Conservation (phyloP, 805 yeast genomes). For the Blastobotrys americana region DNA sequence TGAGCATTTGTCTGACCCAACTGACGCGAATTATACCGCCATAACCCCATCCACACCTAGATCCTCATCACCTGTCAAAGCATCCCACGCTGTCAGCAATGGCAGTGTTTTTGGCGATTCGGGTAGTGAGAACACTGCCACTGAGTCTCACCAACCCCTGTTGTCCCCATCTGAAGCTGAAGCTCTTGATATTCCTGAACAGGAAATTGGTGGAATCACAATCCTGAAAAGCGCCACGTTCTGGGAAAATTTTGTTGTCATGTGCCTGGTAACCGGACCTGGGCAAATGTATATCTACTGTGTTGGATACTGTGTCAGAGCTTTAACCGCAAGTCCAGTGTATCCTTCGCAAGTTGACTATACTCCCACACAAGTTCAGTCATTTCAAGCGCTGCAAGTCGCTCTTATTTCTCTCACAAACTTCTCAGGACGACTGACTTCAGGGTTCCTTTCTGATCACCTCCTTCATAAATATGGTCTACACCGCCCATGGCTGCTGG, state of each 20-base stretch:
- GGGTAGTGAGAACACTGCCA: background rate
- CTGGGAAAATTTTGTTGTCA: conserved; percentile 43
- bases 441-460: conserved; percentile 59
- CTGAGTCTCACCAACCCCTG: background rate
- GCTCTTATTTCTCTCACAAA: conserved; percentile 59
- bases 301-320: conserved; percentile 61
- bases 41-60: background rate
- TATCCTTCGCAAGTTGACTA: conserved; percentile 9
- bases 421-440: conserved; percentile 54
- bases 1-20: background rate
- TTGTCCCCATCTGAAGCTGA: background rate
- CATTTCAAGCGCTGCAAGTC: conserved; percentile 63
- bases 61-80: background rate
- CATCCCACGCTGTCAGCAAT: background rate
- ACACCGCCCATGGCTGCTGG: conserved; percentile 50
- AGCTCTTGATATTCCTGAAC: background rate
- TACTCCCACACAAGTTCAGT: conserved; percentile 29
- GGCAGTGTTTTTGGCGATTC: too few relatives aligned
- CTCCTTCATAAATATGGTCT: conserved; percentile 40
- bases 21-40: background rate
- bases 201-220: conserved; percentile 2
- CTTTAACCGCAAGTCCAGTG: conserved; percentile 29
- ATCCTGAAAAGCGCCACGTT: conserved; percentile 27
- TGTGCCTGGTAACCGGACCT: conserved; percentile 54
- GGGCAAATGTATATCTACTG: conserved; percentile 71